Conservation (phyloP, 495 filamentous ascomycete species). For the Neurospora africana region DNA sequence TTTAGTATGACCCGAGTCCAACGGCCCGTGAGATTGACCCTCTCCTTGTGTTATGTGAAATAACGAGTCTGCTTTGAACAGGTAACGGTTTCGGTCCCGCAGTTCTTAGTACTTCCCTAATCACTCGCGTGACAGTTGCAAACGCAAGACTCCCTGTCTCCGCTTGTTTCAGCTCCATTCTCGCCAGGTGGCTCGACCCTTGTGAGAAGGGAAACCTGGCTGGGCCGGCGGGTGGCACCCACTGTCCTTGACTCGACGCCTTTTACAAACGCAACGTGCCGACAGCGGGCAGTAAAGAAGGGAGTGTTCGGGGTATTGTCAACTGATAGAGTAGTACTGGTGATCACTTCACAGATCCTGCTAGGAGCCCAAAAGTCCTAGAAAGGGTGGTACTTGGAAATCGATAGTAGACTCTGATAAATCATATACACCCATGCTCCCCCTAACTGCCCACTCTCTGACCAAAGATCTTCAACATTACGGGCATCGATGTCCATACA, state of each 20-base stretch:
- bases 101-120: background rate
- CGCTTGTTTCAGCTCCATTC: background rate
- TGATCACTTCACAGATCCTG: background rate
- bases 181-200: background rate
- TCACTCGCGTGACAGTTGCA: background rate
- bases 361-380: background rate
- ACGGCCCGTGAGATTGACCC: background rate
- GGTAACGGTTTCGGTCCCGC: background rate
- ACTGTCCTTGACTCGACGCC: background rate
- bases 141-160: background rate
- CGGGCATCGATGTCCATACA: background rate
- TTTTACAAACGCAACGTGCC: background rate
- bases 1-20: background rate
- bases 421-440: background rate
- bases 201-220: background rate
- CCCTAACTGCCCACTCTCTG: background rate
- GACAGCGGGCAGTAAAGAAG: background rate
- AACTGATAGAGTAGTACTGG: background rate
- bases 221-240: background rate
- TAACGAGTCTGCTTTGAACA: background rate
- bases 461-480: background rate
- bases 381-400: background rate
- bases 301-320: background rate
- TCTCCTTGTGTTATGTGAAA: background rate
- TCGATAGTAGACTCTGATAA: background rate